Evolutionary conservation across 345 rosid species (phyloP), one percentile per base, ranked within the genome.

Genomic region (Rhodamnia argentea): DNA sequence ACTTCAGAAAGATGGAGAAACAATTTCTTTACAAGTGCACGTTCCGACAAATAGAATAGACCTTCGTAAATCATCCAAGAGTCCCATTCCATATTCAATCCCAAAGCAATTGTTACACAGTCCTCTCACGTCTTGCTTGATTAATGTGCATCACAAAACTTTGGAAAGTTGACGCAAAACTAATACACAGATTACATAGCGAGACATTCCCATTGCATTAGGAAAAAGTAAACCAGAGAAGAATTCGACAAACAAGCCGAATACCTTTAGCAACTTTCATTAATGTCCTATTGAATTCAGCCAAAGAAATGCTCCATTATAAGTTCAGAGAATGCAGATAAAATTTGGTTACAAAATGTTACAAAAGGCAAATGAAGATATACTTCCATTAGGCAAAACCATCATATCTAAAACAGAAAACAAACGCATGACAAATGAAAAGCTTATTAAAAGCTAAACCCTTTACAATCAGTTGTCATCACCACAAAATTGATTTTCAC

Each of bases 401-500:
- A 88, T 84, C 87, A 91, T 84, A 91, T 86, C 92, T 90, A 90
- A 83, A 83, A 37, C 42, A 87, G 86, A 86, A 83, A 88, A 86
- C 86, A 86, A 87, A 88, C 83, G 87, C 89, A 82, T 89, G 82
- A 88, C 88, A 89, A 91, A 59, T 64, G 89, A 89, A 88, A 90
- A 90, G 89, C 90, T 94, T 92, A 91, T 91, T 91, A 85, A 87
- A 90, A 83, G 88, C 95, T 93, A 93, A 87, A 86, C 90, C 90
- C 94, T 94, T 93, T 94, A 94, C 95, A 94, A 92, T 92, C 94
- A 92, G 94, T 92, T 87, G 86, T 64, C 90, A 86, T 82, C 91
- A 88, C 89, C 98, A 93, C 96, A 95, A 94, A 95, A 95, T 93
- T 93, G 95, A 88, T 90, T 91, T 90, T 87, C 92, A 86, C 74